A percentile compares a stretch with the other conserved stretches of the same genome.
These are phyloP conservation scores for Aspergillus incahuasiensis DNA, from an alignment of 495 filamentous ascomycete genomes.

Conservation along the genomic window DNA sequence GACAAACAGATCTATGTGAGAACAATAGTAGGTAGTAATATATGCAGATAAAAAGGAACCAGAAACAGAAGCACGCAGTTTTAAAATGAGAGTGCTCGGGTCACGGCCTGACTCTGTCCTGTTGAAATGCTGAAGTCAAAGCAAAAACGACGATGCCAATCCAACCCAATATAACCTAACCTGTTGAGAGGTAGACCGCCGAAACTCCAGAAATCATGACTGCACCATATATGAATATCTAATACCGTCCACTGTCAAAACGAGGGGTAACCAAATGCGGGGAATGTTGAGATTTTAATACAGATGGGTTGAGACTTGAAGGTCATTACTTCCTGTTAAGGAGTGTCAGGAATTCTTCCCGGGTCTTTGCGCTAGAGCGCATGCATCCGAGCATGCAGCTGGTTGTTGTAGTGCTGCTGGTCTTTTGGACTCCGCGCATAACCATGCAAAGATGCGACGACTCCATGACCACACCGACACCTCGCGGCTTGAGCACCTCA, in stretches of 20 bases:
- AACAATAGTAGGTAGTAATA: not conserved
- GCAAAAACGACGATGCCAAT: conserved; percentile 16
- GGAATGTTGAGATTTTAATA: conserved; percentile 12
- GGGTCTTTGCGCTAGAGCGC: conserved; percentile 83
- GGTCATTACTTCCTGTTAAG: conserved; percentile 53
- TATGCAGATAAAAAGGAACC: not conserved
- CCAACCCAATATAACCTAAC: conserved; percentile 15
- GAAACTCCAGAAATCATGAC: conserved; percentile 37
- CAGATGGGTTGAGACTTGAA: conserved; percentile 1
- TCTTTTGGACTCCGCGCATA: conserved; percentile 91
- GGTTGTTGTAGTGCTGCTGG: conserved; percentile 78
- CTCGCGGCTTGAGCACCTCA: conserved; percentile 82
- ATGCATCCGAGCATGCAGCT: conserved; percentile 96
- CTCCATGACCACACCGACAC: conserved; percentile 96
- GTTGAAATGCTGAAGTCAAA: not conserved
- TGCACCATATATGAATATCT: not conserved
- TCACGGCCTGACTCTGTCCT: not conserved
- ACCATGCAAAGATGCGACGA: conserved; percentile 98
- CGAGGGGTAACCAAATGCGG: conserved; percentile 13
- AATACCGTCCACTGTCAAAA: conserved; percentile 26
- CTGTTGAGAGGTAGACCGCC: conserved; percentile 38
- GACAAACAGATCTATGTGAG: not conserved
- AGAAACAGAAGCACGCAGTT: conserved; percentile 8
- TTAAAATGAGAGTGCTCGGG: conserved; percentile 1
- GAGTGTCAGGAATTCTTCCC: conserved; percentile 89